A percentile compares a stretch with the other conserved stretches of the same genome.
phyloP scores from a whole-genome alignment of 352 stramenopile genomes.

The Phytophthora pisi region DNA sequence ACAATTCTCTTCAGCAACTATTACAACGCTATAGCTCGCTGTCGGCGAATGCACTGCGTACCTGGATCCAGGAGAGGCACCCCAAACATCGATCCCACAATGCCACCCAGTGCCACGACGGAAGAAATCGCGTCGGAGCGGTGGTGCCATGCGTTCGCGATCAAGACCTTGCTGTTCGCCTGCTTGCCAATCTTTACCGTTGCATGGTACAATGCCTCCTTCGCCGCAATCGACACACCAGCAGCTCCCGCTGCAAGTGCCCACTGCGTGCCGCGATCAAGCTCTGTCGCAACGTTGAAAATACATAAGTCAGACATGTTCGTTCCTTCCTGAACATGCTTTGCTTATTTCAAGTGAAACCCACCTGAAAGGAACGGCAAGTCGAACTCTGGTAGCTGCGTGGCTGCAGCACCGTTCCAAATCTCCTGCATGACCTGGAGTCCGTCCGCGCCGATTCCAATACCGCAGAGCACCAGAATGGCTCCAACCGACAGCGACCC shows the following conservation, averaged over 20 bases:
- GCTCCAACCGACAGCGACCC: constrained; percentile 86
- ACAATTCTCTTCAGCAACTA: not conserved
- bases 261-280: constrained; percentile 62
- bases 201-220: constrained; percentile 94
- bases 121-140: constrained; percentile 92
- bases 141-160: constrained; percentile 98
- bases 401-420: constrained; percentile 42
- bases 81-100: constrained; percentile 72
- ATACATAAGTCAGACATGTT: not conserved
- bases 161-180: constrained; percentile 95
- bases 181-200: constrained; percentile 92
- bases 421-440: constrained; percentile 79
- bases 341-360: not conserved
- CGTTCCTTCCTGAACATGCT: not conserved
- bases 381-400: constrained; percentile 41
- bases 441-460: constrained; percentile 74
- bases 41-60: constrained; percentile 15
- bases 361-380: constrained; percentile 57
- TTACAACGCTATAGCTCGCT: not conserved
- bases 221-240: constrained; percentile 90
- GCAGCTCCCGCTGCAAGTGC: constrained; percentile 86
- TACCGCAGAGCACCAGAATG: constrained; percentile 78
- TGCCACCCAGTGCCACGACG: constrained; percentile 80
- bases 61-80: constrained; percentile 76
- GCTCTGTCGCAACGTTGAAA: constrained; percentile 29